Conservation (phyloP, 106 monocot species). For the Dendrobium catenatum region DNA sequence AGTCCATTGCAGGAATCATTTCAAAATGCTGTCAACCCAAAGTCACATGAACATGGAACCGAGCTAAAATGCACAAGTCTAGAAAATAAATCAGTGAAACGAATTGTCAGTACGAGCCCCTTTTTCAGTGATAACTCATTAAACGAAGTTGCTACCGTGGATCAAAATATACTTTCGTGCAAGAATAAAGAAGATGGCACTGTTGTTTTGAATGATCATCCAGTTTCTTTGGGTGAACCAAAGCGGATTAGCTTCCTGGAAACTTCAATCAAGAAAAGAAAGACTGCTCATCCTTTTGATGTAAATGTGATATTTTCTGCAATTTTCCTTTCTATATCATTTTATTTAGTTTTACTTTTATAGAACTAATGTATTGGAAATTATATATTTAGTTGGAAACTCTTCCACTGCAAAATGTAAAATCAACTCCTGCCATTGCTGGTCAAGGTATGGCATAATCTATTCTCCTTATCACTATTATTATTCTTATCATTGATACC, state of each 20-base stretch:
- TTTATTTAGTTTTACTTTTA: background rate
- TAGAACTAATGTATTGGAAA: background rate
- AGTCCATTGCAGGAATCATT: conserved; percentile 12
- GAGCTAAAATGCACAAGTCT: conserved; percentile 4
- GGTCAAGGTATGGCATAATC: conserved; percentile 29
- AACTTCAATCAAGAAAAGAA: conserved; percentile 45
- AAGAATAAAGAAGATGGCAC: conserved; percentile 13
- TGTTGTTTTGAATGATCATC: conserved; percentile 1
- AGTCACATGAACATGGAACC: conserved; percentile 18
- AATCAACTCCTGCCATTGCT: conserved; percentile 2
- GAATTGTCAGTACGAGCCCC: conserved; percentile 26
- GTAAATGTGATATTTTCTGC: conserved; percentile 11
- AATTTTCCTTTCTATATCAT: background rate
- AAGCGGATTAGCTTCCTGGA: conserved; percentile 6
- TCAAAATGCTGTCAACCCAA: conserved; percentile 14
- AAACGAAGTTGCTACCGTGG: conserved; percentile 9
- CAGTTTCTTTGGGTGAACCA: conserved; percentile 6
- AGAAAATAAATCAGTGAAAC: conserved; percentile 9
- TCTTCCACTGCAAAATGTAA: conserved; percentile 8
- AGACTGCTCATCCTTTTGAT: conserved; percentile 12
- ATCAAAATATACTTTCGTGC: conserved; percentile 14
- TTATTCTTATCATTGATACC: background rate
- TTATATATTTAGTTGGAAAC: conserved; percentile 9
- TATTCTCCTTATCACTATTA: background rate
- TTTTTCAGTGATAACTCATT: conserved; percentile 29